A percentile compares a stretch with the other conserved stretches of the same genome.
These are phyloP conservation scores for Saccharomyces hybrid DNA, from an alignment of 1,139 yeast species.

Conservation along the genomic window DNA sequence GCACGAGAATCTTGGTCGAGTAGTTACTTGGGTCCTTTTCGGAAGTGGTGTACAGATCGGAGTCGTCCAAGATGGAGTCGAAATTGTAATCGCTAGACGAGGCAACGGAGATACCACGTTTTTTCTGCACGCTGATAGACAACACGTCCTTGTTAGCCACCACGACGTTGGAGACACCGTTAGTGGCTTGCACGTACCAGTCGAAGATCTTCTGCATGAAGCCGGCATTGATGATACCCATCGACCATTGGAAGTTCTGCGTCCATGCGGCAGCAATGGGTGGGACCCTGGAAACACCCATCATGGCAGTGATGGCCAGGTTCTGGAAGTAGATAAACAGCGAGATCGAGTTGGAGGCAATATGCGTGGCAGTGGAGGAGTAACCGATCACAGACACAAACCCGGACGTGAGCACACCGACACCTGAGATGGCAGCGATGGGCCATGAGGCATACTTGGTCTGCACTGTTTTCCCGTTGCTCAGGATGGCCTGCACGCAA, in stretches of 20 bases:
- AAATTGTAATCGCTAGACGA: slow-evolving; percentile 37
- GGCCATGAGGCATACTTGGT: slow-evolving; percentile 96
- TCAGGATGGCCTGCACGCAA: slow-evolving; percentile 82
- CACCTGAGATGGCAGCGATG: slow-evolving; percentile 82
- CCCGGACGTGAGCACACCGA: slow-evolving; percentile 83
- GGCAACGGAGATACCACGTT: slow-evolving; percentile 26
- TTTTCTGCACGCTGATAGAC: slow-evolving; percentile 67
- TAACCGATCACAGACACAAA: slow-evolving; percentile 83
- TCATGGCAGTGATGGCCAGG: slow-evolving; percentile 87
- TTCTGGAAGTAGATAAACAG: slow-evolving; percentile 90
- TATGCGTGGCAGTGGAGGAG: slow-evolving; percentile 90
- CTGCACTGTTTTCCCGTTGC: slow-evolving; percentile 91
- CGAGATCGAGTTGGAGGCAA: slow-evolving; percentile 91
- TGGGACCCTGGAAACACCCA: slow-evolving; percentile 89
- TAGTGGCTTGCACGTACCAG: slow-evolving; percentile 97
- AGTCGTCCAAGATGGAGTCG: slow-evolving; percentile 43
- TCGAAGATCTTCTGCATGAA: slow-evolving; percentile 82
- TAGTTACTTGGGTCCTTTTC: slow-evolving; percentile 47
- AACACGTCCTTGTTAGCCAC: slow-evolving; percentile 46
- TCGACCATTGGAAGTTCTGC: slow-evolving; percentile 93
- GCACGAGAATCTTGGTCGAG: slow-evolving; percentile 60
- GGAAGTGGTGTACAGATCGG: slow-evolving; percentile 58
- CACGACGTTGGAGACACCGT: slow-evolving; percentile 77
- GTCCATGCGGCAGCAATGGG: slow-evolving; percentile 99
- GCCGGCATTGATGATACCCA: slow-evolving; percentile 75